These are phyloP conservation scores for Crithidia mellificae DNA, from an alignment of 208 protist species.

Conservation along the genomic window DNA sequence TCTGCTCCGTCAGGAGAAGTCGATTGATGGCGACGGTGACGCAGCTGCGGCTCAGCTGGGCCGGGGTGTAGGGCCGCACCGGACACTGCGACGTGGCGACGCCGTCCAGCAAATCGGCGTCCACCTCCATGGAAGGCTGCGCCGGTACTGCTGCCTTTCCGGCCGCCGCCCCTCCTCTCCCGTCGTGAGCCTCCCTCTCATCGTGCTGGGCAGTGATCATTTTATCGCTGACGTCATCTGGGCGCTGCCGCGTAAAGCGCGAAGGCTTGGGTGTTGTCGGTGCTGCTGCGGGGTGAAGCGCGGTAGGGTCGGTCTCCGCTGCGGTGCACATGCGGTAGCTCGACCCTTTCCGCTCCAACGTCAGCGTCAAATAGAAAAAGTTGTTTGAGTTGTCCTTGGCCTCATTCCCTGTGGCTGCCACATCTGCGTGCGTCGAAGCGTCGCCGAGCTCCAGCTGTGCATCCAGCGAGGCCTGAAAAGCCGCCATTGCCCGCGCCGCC, in stretches of 20 bases:
- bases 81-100: constrained; percentile 27
- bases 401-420: too few relatives aligned
- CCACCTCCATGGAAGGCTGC: constrained; percentile 1
- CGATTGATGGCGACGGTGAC: constrained; percentile 80
- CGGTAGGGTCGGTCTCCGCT: too few relatives aligned
- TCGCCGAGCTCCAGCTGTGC: not conserved
- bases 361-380: constrained; percentile 26
- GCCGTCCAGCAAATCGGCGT: constrained; percentile 27
- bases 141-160: too few relatives aligned
- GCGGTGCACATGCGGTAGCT: constrained; percentile 31
- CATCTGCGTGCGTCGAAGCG: too few relatives aligned
- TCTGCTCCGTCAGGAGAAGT: constrained; percentile 29
- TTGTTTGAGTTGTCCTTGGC: too few relatives aligned
- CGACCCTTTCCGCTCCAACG: constrained; percentile 25
- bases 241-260: too few relatives aligned
- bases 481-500: constrained; percentile 30
- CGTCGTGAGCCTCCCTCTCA: too few relatives aligned
- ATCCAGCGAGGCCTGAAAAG: constrained; percentile 25
- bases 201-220: too few relatives aligned
- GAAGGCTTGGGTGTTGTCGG: too few relatives aligned
- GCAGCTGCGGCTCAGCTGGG: constrained; percentile 41
- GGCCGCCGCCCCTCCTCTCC: too few relatives aligned
- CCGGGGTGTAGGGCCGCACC: constrained; percentile 30
- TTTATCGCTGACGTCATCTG: too few relatives aligned
- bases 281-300: too few relatives aligned